A percentile compares a stretch with the other conserved stretches of the same genome.
These are phyloP conservation scores for Aspergillus sp. DNA, from an alignment of 2,329 filamentous ascomycete genomes.

Conservation along the genomic window DNA sequence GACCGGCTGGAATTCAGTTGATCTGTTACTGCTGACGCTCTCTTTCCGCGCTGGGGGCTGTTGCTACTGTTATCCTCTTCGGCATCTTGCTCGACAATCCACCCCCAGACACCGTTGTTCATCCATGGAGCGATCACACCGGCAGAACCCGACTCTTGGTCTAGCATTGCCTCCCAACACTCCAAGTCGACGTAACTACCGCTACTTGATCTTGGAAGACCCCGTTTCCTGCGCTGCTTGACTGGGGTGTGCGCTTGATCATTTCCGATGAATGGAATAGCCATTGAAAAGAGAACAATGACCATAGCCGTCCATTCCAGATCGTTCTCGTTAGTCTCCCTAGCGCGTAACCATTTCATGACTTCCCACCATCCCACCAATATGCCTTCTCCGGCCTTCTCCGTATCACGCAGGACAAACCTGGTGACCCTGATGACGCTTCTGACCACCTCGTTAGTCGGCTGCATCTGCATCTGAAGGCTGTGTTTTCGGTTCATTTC, in stretches of 20 bases:
- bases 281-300: conserved; percentile 56
- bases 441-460: conserved; percentile 54
- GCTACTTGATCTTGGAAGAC: conserved; percentile 44
- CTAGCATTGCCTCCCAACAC: conserved; percentile 44
- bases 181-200: conserved; percentile 38
- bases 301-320: conserved; percentile 63
- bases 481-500: conserved; percentile 56
- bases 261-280: conserved; percentile 49
- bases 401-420: conserved; percentile 53
- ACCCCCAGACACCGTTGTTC: conserved; percentile 60
- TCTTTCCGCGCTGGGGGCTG: conserved; percentile 5
- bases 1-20: conserved; percentile 16
- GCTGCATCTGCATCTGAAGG: conserved; percentile 59
- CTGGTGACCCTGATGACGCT: conserved; percentile 55
- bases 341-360: conserved; percentile 57
- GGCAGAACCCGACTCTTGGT: conserved; percentile 36
- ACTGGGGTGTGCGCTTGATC: conserved; percentile 25
- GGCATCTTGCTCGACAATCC: conserved; percentile 55
- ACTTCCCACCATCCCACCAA: conserved; percentile 66
- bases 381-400: conserved; percentile 51
- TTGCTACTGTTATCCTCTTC: conserved; percentile 14
- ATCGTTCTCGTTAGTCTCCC: conserved; percentile 42
- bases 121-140: conserved; percentile 41
- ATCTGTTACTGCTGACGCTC: conserved; percentile 12
- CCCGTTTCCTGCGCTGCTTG: conserved; percentile 34